Evolutionary conservation across 345 rosid species (phyloP).

Genomic region (Lepidium sativum): DNA sequence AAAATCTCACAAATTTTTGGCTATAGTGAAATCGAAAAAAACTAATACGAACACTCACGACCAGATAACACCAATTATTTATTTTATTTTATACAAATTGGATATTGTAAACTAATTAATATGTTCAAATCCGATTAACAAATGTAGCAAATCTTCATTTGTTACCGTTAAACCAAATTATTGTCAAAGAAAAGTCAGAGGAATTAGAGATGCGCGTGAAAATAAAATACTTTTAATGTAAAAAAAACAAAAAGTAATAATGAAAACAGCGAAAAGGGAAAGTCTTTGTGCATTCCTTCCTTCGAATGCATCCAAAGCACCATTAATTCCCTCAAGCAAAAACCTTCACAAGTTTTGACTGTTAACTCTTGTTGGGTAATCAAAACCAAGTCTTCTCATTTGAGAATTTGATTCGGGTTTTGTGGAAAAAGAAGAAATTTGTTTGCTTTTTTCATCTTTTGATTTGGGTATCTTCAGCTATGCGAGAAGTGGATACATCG

Average conservation of each 20-base stretch:
- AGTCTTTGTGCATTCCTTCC: slow-evolving; percentile 37
- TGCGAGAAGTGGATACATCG: slow-evolving; percentile 40
- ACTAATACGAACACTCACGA: too few relatives aligned
- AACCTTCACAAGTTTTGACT: not conserved
- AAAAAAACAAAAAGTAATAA: not conserved
- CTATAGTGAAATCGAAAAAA: too few relatives aligned
- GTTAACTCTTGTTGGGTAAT: not conserved
- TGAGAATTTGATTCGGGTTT: not conserved
- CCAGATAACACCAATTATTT: too few relatives aligned
- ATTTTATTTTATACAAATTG: too few relatives aligned
- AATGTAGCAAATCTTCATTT: slow-evolving; percentile 16
- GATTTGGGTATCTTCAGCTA: slow-evolving; percentile 5
- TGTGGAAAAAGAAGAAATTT: not conserved
- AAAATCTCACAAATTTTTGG: too few relatives aligned
- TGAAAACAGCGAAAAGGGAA: not conserved
- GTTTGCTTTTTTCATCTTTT: not conserved
- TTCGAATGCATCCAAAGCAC: slow-evolving; percentile 46
- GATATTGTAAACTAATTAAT: too few relatives aligned
- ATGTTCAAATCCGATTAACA: too few relatives aligned
- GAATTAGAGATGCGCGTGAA: slow-evolving; percentile 10
- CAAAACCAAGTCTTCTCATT: not conserved
- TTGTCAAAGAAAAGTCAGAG: slow-evolving; percentile 12
- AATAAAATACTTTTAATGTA: not conserved
- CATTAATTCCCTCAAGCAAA: not conserved
- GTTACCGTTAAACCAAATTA: slow-evolving; percentile 39